Evolutionary conservation across 805 yeast species (phyloP), one percentile per base, ranked within the genome.

Genomic region (Dipodascopsis uninucleata): DNA sequence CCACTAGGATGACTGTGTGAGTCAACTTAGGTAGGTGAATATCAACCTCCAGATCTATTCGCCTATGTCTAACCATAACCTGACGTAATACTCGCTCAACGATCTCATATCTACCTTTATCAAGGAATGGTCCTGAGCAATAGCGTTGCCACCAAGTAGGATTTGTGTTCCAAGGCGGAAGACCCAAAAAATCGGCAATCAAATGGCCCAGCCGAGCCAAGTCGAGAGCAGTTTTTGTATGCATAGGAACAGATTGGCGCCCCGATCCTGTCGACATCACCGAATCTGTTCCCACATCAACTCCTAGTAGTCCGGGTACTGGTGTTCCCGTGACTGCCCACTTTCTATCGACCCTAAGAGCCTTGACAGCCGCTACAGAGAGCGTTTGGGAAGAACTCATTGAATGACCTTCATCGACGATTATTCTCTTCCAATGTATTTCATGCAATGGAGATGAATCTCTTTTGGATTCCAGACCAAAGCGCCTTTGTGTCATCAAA

Each of bases 241-340:
- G 37, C 12, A 24, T 18, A 28, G 16, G 7, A 4, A 36, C 35
- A 1, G 16, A 7, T 45, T 53, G 10, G 44, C 55, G 17, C 45
- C 47, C n/a, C 32, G 20, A 6, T 35, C 4, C 40, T 20, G 58
- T 59, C 40, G 70, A 71, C 40, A 69, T 69, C 69, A 80, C 72
- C 51, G 77, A 75, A 25, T 45, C 49, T 3, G 5, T 79, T 58
- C 53, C 53, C 9, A 49, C 39, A 25, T 43, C 44, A 18, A 43
- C 26, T 34, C 71, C 72, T 0, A 87, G 79, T 41, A 82, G 64
- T 0, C 89, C 89, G 0, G 83, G 72, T 0, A 87, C 81, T 3
- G 88, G 88, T 0, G 89, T 82, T 24, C 89, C 88, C 0, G 84
- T 78, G 1, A 82, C 85, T 0, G 81, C 79, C 89, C 89, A 82